phyloP scores from a whole-genome alignment of 495 filamentous ascomycete genomes.

The Trichoderma virens region DNA sequence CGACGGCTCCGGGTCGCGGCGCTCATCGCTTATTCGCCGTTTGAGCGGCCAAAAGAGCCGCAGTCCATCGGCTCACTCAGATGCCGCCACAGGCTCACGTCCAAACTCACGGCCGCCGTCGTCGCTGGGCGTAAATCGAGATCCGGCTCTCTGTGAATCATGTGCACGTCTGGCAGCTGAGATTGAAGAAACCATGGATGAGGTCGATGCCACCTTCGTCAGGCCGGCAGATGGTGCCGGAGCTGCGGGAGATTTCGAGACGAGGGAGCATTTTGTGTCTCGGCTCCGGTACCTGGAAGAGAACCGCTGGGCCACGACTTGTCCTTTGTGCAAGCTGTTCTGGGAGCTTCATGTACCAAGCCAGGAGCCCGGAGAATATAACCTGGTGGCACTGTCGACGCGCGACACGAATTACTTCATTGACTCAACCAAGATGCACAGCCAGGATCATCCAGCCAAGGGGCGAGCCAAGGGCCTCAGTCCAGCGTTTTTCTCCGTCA shows the following conservation, averaged over 20 bases:
- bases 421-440: conserved; percentile 1
- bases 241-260: background rate
- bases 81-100: background rate
- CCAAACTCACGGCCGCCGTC: background rate
- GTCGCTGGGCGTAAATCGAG: background rate
- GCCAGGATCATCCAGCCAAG: conserved; percentile 1
- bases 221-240: background rate
- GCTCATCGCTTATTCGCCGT: background rate
- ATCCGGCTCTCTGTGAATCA: background rate
- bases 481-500: background rate
- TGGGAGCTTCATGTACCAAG: background rate
- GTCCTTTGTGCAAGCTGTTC: conserved; percentile 3
- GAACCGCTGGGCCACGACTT: background rate
- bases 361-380: background rate
- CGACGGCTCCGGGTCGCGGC: background rate
- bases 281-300: background rate
- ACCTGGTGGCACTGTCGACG: background rate
- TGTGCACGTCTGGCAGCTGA: background rate
- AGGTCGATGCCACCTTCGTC: background rate
- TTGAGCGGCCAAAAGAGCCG: conserved; percentile 3
- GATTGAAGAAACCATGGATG: background rate
- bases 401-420: conserved; percentile 1
- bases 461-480: conserved; percentile 2
- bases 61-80: background rate
- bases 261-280: background rate